phyloP scores from a whole-genome alignment of 2,329 filamentous ascomycete genomes.

The Alternaria sp. region DNA sequence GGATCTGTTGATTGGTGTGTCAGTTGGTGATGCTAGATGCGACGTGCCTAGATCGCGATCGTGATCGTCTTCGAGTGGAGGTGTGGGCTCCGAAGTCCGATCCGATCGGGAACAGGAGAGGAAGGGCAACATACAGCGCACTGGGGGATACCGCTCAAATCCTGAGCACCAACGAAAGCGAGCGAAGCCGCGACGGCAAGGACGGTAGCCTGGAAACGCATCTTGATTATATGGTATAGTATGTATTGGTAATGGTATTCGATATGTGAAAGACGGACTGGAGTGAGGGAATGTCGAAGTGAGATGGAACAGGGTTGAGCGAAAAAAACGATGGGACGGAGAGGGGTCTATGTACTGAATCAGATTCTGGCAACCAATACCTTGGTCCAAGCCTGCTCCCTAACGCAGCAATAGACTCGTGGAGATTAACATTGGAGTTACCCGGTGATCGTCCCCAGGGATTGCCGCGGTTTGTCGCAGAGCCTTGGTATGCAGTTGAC shows the following conservation, averaged over 20 bases:
- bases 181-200: conserved; percentile 36
- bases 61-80: neutral
- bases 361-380: neutral
- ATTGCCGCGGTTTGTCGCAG: neutral
- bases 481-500: neutral
- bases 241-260: neutral
- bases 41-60: neutral
- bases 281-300: neutral
- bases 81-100: neutral
- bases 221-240: conserved; percentile 18
- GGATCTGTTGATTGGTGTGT: conserved; percentile 39
- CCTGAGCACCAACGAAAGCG: conserved; percentile 37
- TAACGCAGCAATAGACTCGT: neutral
- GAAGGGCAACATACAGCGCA: conserved; percentile 42
- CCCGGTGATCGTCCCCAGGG: neutral
- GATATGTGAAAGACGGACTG: neutral
- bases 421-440: conserved; percentile 1
- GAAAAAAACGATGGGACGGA: neutral
- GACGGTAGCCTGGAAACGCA: conserved; percentile 40
- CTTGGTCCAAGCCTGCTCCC: neutral
- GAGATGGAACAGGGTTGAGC: neutral
- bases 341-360: neutral
- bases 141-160: conserved; percentile 33
- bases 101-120: neutral
- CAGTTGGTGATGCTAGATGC: neutral